Evolutionary conservation across 1,139 yeast genomes (phyloP).

Genomic region (Torulaspora globosa): DNA sequence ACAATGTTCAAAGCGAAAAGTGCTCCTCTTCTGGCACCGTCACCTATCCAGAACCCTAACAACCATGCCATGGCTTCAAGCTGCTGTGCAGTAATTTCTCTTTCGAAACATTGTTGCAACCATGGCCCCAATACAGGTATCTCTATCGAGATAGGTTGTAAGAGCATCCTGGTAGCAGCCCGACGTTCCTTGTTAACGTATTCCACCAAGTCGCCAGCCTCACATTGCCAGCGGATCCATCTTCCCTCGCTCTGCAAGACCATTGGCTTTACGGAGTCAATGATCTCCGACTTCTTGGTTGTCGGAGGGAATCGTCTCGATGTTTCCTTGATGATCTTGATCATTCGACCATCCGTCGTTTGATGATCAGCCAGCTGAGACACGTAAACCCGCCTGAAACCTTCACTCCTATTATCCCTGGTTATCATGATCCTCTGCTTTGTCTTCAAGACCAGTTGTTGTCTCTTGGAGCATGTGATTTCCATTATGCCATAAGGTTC

Average conservation of each 20-base stretch:
- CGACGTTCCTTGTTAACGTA: neutral
- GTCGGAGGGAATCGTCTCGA: neutral
- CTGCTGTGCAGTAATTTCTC: neutral
- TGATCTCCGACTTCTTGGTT: neutral
- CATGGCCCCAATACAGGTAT: neutral
- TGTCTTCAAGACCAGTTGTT: conserved; percentile 1
- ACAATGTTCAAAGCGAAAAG: conserved; percentile 8
- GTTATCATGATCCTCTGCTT: neutral
- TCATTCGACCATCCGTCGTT: neutral
- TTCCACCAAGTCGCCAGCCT: neutral
- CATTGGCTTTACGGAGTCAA: neutral
- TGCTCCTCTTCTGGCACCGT: conserved; percentile 13
- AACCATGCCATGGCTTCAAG: conserved; percentile 31
- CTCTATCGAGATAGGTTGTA: neutral
- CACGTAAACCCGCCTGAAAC: neutral
- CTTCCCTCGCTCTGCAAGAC: neutral
- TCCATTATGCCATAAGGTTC: conserved; percentile 4
- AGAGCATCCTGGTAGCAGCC: neutral
- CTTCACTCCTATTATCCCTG: neutral
- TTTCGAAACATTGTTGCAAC: neutral
- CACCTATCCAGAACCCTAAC: conserved; percentile 18
- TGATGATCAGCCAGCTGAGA: neutral
- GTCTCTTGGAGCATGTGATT: neutral
- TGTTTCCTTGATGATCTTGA: neutral
- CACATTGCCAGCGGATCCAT: neutral